Evolutionary conservation across 2,329 filamentous ascomycete genomes (phyloP), one percentile per base, ranked within the genome.

Genomic region (Hypoxylon sp.): DNA sequence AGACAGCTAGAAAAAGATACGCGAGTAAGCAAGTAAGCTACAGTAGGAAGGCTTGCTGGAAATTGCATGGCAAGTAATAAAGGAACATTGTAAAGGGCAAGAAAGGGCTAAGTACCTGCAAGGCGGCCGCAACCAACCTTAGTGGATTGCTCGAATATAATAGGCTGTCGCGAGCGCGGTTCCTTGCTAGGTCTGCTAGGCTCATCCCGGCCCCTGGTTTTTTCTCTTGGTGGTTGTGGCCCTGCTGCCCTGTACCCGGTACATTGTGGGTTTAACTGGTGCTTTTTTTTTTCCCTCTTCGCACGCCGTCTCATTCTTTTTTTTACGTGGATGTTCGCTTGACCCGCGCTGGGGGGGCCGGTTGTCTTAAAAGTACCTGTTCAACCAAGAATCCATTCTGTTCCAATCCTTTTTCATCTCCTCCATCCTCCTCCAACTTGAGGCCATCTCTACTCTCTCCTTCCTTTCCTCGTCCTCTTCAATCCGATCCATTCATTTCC

Each of bases 361-460:
- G 61, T 46, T 72, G 73, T 74, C 72, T 76, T 74, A 74, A 75
- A 73, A 69, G 69, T 70, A 71, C 69, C 67, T 67, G 67, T 69
- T 59, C 58, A 68, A 64, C 70, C 68, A 71, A 49, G 32, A 51
- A 34, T 68, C 21, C 9, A 5, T 68, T 79, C 74, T 78, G 73
- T 75, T 75, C 78, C 77, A 78, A 75, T 80, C 78, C 77, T 77
- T 78, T 76, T 76, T 74, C 74, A 70, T 75, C 73, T 75, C 71
- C 72, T 75, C 72, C 71, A 73, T 78, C 75, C 74, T 79, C 73
- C 73, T 79, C 77, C 75, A 75, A 77, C 77, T 76, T 75, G 77
- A 75, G 67, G 68, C 59, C 68, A 64, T 68, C 68, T 70, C 65
- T 68, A 64, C 62, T 62, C 58, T 60, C 58, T 65, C 64, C 68